Conservation (phyloP, 305 asterid genomes). For the Fraxinus paxiana region DNA sequence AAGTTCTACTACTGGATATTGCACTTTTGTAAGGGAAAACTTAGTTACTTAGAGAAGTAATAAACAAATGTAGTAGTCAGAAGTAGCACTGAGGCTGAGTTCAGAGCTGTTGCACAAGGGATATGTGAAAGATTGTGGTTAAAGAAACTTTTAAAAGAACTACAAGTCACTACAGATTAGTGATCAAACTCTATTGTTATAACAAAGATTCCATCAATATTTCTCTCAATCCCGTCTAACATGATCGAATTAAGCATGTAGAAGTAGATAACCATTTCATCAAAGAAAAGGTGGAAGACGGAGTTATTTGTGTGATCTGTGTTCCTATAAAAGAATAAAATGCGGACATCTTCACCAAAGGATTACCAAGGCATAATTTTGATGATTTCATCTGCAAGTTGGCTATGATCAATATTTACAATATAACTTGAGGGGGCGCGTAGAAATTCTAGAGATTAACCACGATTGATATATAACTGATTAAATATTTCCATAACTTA, state of each 20-base stretch:
- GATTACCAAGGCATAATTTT: neutral
- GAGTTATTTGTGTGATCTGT: neutral
- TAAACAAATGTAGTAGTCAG: neutral
- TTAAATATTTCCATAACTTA: neutral
- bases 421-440: neutral
- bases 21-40: neutral
- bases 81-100: neutral
- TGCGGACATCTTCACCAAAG: neutral
- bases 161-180: neutral
- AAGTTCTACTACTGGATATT: neutral
- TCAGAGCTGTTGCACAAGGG: neutral
- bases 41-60: conserved; percentile 17
- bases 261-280: neutral
- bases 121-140: neutral
- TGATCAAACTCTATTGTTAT: neutral
- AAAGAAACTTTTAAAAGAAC: neutral
- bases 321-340: neutral
- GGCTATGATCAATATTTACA: neutral
- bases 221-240: neutral
- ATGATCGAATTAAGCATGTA: neutral
- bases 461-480: neutral
- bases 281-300: neutral
- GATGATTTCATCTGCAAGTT: neutral
- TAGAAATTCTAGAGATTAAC: neutral
- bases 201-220: neutral